Conservation (phyloP, 352 stramenopile species). For the Pythium chondricola region DNA sequence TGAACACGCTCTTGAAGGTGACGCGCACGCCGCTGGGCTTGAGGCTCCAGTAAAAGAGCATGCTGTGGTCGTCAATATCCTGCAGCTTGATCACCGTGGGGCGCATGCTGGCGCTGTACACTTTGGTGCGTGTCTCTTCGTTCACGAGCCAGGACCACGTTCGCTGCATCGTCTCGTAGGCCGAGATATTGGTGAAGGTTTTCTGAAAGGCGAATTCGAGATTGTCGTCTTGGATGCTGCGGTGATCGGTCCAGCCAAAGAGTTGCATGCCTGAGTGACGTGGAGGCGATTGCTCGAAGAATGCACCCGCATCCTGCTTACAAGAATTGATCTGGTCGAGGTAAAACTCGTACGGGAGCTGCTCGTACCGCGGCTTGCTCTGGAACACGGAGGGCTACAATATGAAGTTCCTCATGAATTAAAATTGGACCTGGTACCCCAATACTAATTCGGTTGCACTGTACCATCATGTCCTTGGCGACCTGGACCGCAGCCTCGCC, state of each 20-base stretch:
- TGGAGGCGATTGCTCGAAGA: slow-evolving; percentile 4
- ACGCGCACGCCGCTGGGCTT: not conserved
- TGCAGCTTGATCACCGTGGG: not conserved
- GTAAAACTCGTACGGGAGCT: too few species aligned
- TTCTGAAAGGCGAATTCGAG: slow-evolving; percentile 65
- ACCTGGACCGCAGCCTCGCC: too few species aligned
- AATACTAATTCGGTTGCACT: too few species aligned
- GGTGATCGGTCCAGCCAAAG: slow-evolving; percentile 57
- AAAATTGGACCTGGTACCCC: too few species aligned
- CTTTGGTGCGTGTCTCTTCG: not conserved
- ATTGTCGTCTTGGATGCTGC: slow-evolving; percentile 34
- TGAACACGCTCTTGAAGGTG: slow-evolving; percentile 4
- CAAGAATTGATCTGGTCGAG: too few species aligned
- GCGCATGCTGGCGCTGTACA: slow-evolving; percentile 6
- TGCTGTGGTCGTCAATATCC: slow-evolving; percentile 5
- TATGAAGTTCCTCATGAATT: too few species aligned
- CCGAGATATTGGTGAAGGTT: slow-evolving; percentile 30
- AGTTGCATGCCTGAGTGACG: slow-evolving; percentile 36
- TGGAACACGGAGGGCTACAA: too few species aligned
- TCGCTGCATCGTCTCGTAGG: slow-evolving; percentile 26
- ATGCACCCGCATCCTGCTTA: not conserved
- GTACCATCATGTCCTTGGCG: too few species aligned
- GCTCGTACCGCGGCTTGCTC: too few species aligned
- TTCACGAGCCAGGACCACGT: slow-evolving; percentile 35
- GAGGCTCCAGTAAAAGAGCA: slow-evolving; percentile 8